These are phyloP conservation scores for Kodamaea plutei DNA, from an alignment of 1,139 yeast species.

Conservation along the genomic window DNA sequence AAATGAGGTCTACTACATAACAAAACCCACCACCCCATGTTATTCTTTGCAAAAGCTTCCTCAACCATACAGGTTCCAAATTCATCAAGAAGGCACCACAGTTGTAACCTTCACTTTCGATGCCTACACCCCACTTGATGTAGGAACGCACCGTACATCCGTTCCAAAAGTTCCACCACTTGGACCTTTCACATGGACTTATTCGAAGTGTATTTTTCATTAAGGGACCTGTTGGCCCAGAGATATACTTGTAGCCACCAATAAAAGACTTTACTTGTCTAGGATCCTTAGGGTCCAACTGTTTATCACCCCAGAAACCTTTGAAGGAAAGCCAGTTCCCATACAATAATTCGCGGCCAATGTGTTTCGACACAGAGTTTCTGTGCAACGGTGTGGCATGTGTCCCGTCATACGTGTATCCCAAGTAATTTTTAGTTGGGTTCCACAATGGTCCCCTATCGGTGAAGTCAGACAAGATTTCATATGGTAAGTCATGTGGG, in stretches of 20 bases:
- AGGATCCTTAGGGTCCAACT: constrained; percentile 60
- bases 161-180: constrained; percentile 77
- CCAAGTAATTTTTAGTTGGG: constrained; percentile 75
- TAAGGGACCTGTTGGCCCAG: constrained; percentile 90
- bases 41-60: constrained; percentile 43
- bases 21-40: constrained; percentile 76
- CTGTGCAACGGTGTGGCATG: constrained; percentile 36
- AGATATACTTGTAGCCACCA: constrained; percentile 84
- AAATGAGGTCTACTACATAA: constrained; percentile 52
- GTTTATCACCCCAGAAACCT: constrained; percentile 94
- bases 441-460: constrained; percentile 96
- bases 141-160: constrained; percentile 76
- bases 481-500: constrained; percentile 90
- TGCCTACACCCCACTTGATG: constrained; percentile 80
- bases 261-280: constrained; percentile 78
- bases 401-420: constrained; percentile 70
- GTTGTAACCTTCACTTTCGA: constrained; percentile 75
- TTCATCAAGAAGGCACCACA: constrained; percentile 58
- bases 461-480: constrained; percentile 85
- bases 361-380: constrained; percentile 39
- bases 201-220: constrained; percentile 66
- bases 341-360: constrained; percentile 57
- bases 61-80: constrained; percentile 48
- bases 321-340: constrained; percentile 74
- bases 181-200: constrained; percentile 75